A percentile compares a stretch with the other conserved stretches of the same genome.
Conservation (phyloP, 208 protist species). For the Acanthamoeba castellanii region DNA sequence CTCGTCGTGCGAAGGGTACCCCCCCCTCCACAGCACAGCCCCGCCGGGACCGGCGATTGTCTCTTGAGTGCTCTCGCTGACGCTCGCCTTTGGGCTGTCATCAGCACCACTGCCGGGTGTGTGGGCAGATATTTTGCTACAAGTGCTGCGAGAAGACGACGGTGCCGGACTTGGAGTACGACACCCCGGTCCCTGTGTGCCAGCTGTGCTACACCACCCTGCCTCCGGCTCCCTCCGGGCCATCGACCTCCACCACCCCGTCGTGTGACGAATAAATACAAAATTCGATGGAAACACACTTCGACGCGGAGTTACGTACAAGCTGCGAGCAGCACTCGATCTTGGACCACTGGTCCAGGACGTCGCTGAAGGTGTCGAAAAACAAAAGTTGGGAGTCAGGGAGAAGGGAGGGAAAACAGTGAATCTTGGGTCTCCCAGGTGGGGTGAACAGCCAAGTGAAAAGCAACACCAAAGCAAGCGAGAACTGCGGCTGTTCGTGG, state of each 20-base stretch:
- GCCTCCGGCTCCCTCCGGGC: background rate
- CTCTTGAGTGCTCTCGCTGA: background rate
- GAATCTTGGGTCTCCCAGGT: too few relatives aligned
- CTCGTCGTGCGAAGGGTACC: constrained; percentile 41
- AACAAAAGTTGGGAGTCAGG: constrained; percentile 61
- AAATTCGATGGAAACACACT: too few relatives aligned
- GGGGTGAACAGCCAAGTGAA: too few relatives aligned
- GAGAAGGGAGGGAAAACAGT: too few relatives aligned
- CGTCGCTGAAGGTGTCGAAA: constrained; percentile 61
- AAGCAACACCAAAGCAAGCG: too few relatives aligned
- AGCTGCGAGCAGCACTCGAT: constrained; percentile 43
- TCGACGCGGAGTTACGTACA: background rate
- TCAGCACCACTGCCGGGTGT: constrained; percentile 57
- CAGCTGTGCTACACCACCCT: background rate
- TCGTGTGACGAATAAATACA: too few relatives aligned
- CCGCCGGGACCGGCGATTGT: background rate
- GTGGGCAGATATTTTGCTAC: constrained; percentile 45
- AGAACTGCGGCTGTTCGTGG: too few relatives aligned
- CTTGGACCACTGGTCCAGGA: constrained; percentile 8
- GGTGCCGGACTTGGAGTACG: constrained; percentile 9
- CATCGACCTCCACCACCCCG: too few relatives aligned
- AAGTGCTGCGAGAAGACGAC: constrained; percentile 10
- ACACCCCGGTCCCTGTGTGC: background rate
- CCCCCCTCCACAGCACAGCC: too few relatives aligned
- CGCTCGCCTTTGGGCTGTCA: background rate